Evolutionary conservation across 352 stramenopile genomes (phyloP).

Genomic region (Phytophthora niederhauseri): DNA sequence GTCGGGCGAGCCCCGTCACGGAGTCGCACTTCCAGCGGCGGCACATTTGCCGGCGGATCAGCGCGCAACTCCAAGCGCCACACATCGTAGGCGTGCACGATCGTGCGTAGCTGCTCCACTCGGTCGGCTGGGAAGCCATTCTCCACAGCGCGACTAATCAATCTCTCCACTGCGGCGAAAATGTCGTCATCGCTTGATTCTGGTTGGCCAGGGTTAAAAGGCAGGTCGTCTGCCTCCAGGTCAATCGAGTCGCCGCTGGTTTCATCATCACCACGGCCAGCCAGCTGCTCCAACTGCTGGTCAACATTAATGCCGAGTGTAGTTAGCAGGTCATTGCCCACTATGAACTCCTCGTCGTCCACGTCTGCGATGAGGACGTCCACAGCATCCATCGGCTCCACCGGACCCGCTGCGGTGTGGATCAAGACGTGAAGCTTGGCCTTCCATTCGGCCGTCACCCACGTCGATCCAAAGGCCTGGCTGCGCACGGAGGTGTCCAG

Average conservation of each 20-base stretch:
- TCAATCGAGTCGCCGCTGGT: constrained; percentile 5
- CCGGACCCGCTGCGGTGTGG: constrained; percentile 13
- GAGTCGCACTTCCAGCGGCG: neutral
- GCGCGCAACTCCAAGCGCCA: neutral
- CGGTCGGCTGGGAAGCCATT: constrained; percentile 16
- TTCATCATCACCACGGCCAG: neutral
- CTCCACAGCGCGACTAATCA: constrained; percentile 12
- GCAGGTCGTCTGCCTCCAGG: neutral
- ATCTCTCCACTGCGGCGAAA: constrained; percentile 1
- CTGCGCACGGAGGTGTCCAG: neutral
- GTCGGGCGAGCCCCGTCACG: neutral
- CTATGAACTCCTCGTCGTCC: constrained; percentile 23
- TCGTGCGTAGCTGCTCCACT: neutral
- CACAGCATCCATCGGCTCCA: constrained; percentile 7
- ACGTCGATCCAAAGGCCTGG: neutral
- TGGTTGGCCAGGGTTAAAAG: neutral
- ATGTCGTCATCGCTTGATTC: constrained; percentile 9
- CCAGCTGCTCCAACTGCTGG: constrained; percentile 20
- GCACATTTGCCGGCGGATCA: neutral
- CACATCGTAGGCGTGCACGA: neutral
- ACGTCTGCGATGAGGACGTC: constrained; percentile 2
- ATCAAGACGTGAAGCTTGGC: constrained; percentile 10
- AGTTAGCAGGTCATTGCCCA: constrained; percentile 15
- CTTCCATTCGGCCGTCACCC: constrained; percentile 2
- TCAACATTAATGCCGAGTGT: constrained; percentile 20